A percentile compares a stretch with the other conserved stretches of the same genome.
phyloP scores from a whole-genome alignment of 2,329 filamentous ascomycete genomes.

The Hypocrella siamensis region DNA sequence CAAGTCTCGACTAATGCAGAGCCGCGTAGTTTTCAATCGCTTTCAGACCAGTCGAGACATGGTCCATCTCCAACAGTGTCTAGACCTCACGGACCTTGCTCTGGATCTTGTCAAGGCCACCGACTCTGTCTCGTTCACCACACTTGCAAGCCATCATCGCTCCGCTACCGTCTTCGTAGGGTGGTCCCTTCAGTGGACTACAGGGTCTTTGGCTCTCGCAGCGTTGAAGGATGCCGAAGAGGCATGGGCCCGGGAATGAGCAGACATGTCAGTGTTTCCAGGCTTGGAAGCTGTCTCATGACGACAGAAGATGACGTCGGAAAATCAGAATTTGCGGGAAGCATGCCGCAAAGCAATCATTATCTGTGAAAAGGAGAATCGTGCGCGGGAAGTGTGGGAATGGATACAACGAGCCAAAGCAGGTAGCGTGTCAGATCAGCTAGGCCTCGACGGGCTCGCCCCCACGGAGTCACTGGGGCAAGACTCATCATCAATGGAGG shows the following conservation, averaged over 20 bases:
- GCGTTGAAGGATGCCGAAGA: constrained; percentile 1
- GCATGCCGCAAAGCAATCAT: neutral
- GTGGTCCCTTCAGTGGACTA: neutral
- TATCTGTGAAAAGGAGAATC: neutral
- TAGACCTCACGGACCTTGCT: neutral
- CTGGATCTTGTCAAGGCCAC: neutral
- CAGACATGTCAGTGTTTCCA: neutral
- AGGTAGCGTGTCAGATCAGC: neutral
- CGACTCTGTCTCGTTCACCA: too few species aligned
- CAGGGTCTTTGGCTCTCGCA: neutral
- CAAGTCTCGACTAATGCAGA: neutral
- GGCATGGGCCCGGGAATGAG: constrained; percentile 1
- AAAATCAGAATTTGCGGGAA: neutral
- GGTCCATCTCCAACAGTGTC: neutral
- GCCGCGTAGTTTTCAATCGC: neutral
- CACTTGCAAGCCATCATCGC: neutral
- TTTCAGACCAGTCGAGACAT: neutral
- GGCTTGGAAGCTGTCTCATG: constrained; percentile 1
- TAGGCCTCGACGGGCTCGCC: neutral
- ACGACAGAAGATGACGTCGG: neutral
- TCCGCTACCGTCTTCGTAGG: neutral
- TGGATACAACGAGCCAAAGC: neutral
- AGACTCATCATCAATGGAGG: neutral
- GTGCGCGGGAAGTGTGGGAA: neutral
- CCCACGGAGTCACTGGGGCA: neutral